These are phyloP conservation scores for Gymnopilus dilepis DNA, from an alignment of 768 basidiomycete species.

Conservation along the genomic window DNA sequence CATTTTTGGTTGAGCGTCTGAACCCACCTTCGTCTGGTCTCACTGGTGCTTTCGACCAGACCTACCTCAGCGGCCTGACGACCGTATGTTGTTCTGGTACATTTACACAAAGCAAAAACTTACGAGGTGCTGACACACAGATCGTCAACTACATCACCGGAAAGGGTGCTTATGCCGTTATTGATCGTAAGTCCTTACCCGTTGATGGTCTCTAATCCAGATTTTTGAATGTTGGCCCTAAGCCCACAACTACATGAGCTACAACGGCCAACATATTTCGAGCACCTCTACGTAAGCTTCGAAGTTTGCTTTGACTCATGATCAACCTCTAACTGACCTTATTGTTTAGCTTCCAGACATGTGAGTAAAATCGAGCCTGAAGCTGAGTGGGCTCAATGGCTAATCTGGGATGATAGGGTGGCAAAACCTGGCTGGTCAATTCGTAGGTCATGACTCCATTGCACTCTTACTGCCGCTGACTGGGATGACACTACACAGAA, in stretches of 20 bases:
- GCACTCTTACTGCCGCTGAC: background rate
- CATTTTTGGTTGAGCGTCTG: constrained; percentile 64
- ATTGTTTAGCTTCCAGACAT: constrained; percentile 51
- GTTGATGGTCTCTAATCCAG: background rate
- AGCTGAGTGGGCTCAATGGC: constrained; percentile 14
- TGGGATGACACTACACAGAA: constrained; percentile 32
- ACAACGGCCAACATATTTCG: constrained; percentile 56
- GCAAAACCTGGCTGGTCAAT: constrained; percentile 59
- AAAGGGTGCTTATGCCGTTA: constrained; percentile 60
- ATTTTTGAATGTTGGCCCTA: background rate
- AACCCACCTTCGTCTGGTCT: constrained; percentile 57
- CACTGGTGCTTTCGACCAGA: constrained; percentile 55
- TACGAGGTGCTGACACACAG: constrained; percentile 26
- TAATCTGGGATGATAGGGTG: constrained; percentile 44
- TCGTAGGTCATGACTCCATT: constrained; percentile 41
- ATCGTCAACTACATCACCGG: constrained; percentile 64
- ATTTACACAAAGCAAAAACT: background rate
- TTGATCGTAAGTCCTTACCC: constrained; percentile 52
- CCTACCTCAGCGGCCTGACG: constrained; percentile 57
- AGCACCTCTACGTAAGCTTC: constrained; percentile 49
- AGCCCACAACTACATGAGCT: constrained; percentile 69
- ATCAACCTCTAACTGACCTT: background rate
- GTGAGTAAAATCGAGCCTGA: constrained; percentile 27
- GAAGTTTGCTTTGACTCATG: background rate
- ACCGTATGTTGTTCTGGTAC: constrained; percentile 36